Conservation (phyloP, 345 rosid species). For the Citrus mangshanensis region DNA sequence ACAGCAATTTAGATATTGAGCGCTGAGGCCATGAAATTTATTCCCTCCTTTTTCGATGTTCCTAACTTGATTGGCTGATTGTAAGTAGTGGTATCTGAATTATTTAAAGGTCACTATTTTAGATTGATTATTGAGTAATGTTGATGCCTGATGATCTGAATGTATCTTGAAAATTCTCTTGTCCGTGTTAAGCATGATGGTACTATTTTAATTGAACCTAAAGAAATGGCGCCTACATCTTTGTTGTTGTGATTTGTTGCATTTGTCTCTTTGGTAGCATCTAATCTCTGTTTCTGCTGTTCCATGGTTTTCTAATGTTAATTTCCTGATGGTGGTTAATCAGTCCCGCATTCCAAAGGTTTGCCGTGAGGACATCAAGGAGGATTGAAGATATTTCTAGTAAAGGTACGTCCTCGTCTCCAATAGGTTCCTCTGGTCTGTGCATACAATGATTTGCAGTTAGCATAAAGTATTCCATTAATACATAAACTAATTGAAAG, state of each 20-base stretch:
- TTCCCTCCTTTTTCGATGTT: not conserved
- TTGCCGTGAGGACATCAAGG: slow-evolving; percentile 82
- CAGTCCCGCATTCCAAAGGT: slow-evolving; percentile 85
- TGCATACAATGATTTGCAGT: not conserved
- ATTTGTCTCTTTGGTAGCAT: not conserved
- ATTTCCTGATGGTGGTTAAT: not conserved
- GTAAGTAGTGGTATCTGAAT: not conserved
- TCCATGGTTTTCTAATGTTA: not conserved
- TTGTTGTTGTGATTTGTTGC: not conserved
- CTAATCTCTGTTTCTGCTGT: not conserved
- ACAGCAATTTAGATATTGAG: slow-evolving; percentile 10
- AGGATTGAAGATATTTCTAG: slow-evolving; percentile 61
- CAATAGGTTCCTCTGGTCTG: not conserved
- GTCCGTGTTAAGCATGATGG: not conserved
- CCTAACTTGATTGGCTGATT: not conserved
- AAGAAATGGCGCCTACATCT: not conserved
- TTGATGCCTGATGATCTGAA: not conserved
- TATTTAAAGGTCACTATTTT: not conserved
- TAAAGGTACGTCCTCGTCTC: slow-evolving; percentile 33
- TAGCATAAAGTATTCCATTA: not conserved
- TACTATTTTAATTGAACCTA: not conserved
- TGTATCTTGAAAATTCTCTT: not conserved
- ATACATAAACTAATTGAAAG: not conserved
- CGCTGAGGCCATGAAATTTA: slow-evolving; percentile 22
- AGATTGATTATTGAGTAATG: not conserved